Conservation (phyloP, 371 early-diverging fungal genomes). For the Vairimorpha necatrix region DNA sequence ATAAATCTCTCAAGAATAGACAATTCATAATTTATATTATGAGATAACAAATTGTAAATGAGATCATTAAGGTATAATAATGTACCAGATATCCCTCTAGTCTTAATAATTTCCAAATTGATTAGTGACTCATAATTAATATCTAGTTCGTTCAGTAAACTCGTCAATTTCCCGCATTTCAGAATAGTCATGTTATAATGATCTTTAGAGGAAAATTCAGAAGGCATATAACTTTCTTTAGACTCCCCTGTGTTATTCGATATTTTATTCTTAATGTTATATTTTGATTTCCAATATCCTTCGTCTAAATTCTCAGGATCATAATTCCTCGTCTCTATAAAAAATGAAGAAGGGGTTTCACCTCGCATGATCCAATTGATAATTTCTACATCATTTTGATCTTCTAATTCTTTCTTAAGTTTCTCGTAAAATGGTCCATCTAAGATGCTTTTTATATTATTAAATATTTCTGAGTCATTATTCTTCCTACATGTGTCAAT, state of each 20-base stretch:
- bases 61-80: not conserved
- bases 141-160: not conserved
- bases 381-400: constrained; percentile 1
- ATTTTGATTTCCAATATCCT: constrained; percentile 10
- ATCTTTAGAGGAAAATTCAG: not conserved
- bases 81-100: not conserved
- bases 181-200: not conserved
- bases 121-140: not conserved
- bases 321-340: constrained; percentile 4
- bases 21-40: constrained; percentile 4
- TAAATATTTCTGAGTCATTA: constrained; percentile 8
- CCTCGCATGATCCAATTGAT: constrained; percentile 18
- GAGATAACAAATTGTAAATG: not conserved
- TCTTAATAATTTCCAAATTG: not conserved
- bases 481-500: constrained; percentile 9
- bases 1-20: constrained; percentile 12
- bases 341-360: not conserved
- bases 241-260: too few species aligned
- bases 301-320: not conserved
- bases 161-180: constrained; percentile 17
- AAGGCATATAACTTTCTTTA: constrained; percentile 22
- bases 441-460: not conserved
- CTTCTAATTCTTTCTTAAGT: not conserved
- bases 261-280: constrained; percentile 6
- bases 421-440: not conserved